phyloP scores from a whole-genome alignment of 139 green algal genomes.

The Tetradesmus obliquus region DNA sequence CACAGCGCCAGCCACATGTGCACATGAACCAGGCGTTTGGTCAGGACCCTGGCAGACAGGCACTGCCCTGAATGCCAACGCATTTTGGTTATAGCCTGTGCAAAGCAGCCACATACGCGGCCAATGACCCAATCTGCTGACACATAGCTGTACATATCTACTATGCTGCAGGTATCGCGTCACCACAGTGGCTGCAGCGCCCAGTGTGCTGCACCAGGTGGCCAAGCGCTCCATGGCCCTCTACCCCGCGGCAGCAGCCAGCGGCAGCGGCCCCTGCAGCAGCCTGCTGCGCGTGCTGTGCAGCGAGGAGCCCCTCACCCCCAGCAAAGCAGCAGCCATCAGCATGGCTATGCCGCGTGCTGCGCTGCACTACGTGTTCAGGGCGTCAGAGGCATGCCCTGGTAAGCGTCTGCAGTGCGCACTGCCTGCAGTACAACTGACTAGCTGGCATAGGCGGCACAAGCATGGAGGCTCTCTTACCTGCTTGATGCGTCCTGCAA shows the following conservation, averaged over 20 bases:
- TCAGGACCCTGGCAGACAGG: too few relatives aligned
- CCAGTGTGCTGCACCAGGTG: not conserved
- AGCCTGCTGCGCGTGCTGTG: conserved; percentile 13
- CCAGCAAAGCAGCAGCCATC: not conserved
- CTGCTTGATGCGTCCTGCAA: not conserved
- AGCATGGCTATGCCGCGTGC: not conserved
- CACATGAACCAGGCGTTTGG: too few relatives aligned
- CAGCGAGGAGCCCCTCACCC: not conserved
- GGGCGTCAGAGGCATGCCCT: not conserved
- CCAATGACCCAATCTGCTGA: too few relatives aligned
- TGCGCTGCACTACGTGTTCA: not conserved
- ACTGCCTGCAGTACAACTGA: not conserved
- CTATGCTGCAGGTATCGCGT: not conserved
- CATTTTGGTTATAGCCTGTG: too few relatives aligned
- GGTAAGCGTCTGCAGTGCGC: not conserved
- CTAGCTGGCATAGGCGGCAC: not conserved
- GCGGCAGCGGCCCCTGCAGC: not conserved
- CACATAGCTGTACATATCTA: too few relatives aligned
- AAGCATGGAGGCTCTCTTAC: not conserved
- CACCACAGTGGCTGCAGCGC: not conserved
- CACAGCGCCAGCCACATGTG: too few relatives aligned
- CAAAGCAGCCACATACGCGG: too few relatives aligned
- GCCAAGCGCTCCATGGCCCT: not conserved
- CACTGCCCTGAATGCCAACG: too few relatives aligned
- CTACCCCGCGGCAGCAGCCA: not conserved